Evolutionary conservation across 805 yeast genomes (phyloP).

Genomic region (Schwanniomyces sp.): DNA sequence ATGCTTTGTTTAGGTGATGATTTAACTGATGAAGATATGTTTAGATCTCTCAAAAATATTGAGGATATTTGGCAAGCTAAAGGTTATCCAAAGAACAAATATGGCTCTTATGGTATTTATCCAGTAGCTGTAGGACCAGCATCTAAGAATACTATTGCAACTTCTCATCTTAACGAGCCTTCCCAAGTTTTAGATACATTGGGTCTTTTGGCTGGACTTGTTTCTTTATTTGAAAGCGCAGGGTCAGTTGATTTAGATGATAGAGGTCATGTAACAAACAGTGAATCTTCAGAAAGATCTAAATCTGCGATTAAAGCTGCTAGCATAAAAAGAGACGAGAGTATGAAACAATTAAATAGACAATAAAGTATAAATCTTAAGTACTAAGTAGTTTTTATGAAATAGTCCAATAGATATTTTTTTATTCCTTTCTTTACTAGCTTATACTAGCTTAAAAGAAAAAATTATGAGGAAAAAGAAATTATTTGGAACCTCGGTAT

Average conservation of each 20-base stretch:
- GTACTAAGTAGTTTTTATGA: neutral
- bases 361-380: neutral
- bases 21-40: slow-evolving; percentile 97
- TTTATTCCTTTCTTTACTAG: too few relatives aligned
- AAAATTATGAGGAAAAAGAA: neutral
- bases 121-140: slow-evolving; percentile 95
- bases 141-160: slow-evolving; percentile 79
- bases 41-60: slow-evolving; percentile 66
- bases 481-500: neutral
- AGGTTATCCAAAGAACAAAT: slow-evolving; percentile 42
- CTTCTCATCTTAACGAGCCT: slow-evolving; percentile 83
- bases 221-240: slow-evolving; percentile 73
- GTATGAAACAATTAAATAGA: neutral
- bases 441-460: too few relatives aligned
- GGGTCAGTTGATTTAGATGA: slow-evolving; percentile 76
- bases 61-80: slow-evolving; percentile 52
- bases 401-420: too few relatives aligned
- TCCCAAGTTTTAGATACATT: slow-evolving; percentile 80
- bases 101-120: slow-evolving; percentile 61
- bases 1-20: slow-evolving; percentile 93
- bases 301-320: slow-evolving; percentile 36
- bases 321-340: slow-evolving; percentile 7
- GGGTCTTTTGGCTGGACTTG: slow-evolving; percentile 77
- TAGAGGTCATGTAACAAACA: slow-evolving; percentile 63
- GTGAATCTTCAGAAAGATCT: slow-evolving; percentile 45